Evolutionary conservation across 2,329 filamentous ascomycete genomes (phyloP), one percentile per base, ranked within the genome.

Genomic region (Podosphaera leucotricha): DNA sequence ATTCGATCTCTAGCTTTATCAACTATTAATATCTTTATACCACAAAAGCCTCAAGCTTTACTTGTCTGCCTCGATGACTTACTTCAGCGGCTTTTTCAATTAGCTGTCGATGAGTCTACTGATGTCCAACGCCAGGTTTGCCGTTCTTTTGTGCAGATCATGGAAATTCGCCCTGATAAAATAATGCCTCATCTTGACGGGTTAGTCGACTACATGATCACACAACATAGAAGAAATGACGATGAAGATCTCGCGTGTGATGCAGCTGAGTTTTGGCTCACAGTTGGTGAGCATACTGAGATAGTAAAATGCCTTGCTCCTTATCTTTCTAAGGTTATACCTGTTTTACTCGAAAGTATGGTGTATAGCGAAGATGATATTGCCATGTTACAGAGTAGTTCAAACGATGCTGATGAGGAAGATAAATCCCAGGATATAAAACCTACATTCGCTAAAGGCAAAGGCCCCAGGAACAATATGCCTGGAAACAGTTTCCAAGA

Each of bases 191-290:
- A 95, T 58, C 79, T 95, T 57, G 67, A 71, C 44, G 86, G 82
- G 5, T 68, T 98, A 45, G 85, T 98, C 24, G 82, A 92, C 57
- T 98, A 94, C 58, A 90, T 94, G 59, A 72, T 95, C 46, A 68
- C 75, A 24, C 90, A 98, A 59, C 90, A 98, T 60, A 75, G 79
- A 59, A 79, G 77, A 49, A 62, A 64, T 20, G 77, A 86, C 21
- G 86, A 95, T 51, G 78, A 86, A 45, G 85, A 95, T 37, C 67
- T 98, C 46, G 85, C 87, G 33, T 77, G 92, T 51, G 90, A 98
- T 59, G 90, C 90, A 7, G 85, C 90, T 4, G 90, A 98, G 60
- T 98, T 98, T 58, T 98, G 92, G 85, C 72, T 98, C 38, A 84
- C 84, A 35, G 77, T 92, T 18, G 86, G 85, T 47, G 90, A 94